Evolutionary conservation across 2,329 filamentous ascomycete species (phyloP), one percentile per base, ranked within the genome.

Genomic region (Colletotrichum noveboracense): DNA sequence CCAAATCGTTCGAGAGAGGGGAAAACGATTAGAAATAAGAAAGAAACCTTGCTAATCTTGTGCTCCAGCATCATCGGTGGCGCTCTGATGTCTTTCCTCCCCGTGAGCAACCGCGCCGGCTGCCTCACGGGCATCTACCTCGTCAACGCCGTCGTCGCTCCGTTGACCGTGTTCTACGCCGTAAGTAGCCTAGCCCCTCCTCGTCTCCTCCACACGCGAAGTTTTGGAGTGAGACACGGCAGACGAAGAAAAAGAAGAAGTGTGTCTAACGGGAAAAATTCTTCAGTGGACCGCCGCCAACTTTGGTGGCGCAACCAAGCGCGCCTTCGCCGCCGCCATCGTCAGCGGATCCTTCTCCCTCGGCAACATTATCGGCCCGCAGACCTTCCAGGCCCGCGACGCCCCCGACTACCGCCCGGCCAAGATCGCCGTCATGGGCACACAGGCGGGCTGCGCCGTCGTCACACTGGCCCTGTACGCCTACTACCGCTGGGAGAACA

Each of bases 291-390:
- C 87, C 5, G 84, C 88, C 5, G 87, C 88, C 74, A 91, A 91
- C 79, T 82, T 89, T 61, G 87, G 86, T 7, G 89, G 89, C 7
- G 85, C 86, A 26, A 90, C 89, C 6, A 91, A 90, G 82, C 86
- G 88, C 30, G 86, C 88, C 13, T 88, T 89, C 66, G 88, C 88
- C 5, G 85, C 86, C 12, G 87, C 88, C 21, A 80, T 89, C 66
- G 84, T 90, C 77, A 87, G 86, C 65, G 87, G 87, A 30, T 86
- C 86, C 21, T 91, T 90, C 80, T 88, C 88, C 0, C 80, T 90
- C 6, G 89, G 88, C 18, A 91, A 90, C 80, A 89, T 91, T 71
- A 91, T 91, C 76, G 89, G 89, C 0, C 89, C 89, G 1, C 88
- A 91, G 79, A 91, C 89, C 4, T 91, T 91, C 83, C 88, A 88